Conservation (phyloP, 345 rosid species). For the Raphanus sativus region DNA sequence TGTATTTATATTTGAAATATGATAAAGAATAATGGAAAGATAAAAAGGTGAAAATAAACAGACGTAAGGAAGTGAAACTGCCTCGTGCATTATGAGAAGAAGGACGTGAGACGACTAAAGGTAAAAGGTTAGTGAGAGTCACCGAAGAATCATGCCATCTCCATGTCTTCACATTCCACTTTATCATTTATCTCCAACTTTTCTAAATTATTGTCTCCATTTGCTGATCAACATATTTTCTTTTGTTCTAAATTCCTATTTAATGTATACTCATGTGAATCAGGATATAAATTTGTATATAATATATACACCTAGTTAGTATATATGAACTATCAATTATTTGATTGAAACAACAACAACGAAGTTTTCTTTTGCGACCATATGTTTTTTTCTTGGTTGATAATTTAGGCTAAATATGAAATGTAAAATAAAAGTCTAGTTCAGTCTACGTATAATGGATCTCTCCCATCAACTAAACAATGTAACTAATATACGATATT, state of each 20-base stretch:
- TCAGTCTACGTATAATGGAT: background rate
- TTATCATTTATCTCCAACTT: background rate
- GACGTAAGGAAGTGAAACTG: constrained; percentile 33
- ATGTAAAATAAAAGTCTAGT: background rate
- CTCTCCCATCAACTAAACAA: background rate
- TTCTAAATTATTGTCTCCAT: background rate
- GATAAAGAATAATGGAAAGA: constrained; percentile 2
- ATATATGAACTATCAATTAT: background rate
- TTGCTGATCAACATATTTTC: background rate
- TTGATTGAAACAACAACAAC: too few relatives aligned
- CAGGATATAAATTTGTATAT: background rate
- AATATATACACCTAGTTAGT: background rate
- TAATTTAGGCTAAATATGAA: too few relatives aligned
- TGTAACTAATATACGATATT: background rate
- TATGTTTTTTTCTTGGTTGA: too few relatives aligned
- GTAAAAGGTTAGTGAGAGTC: constrained; percentile 23
- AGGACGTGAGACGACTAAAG: constrained; percentile 32
- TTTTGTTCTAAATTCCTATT: background rate
- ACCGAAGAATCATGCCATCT: constrained; percentile 33
- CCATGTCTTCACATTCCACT: constrained; percentile 35
- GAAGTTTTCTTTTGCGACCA: too few relatives aligned
- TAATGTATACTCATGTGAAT: background rate
- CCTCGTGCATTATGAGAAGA: constrained; percentile 37
- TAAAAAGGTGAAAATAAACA: background rate
- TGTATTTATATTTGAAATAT: background rate